A percentile compares a stretch with the other conserved stretches of the same genome.
Evolutionary conservation across 176 grass and related monocot genomes (phyloP).

Genomic region (Musa beccarii): DNA sequence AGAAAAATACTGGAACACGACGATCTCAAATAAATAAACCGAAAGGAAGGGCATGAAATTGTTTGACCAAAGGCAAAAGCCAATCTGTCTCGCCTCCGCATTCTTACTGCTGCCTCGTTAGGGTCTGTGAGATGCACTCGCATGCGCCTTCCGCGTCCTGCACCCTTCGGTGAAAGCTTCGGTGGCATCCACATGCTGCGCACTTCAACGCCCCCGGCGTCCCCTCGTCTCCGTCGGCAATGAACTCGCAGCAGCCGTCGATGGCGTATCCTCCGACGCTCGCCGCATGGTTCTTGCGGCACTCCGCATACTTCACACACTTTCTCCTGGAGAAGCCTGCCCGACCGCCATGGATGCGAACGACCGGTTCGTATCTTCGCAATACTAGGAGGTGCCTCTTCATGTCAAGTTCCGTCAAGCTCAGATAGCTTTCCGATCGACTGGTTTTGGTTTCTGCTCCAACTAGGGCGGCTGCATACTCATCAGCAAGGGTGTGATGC

Average conservation of each 20-base stretch:
- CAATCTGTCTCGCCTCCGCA: too few relatives aligned
- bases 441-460: neutral
- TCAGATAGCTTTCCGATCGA: neutral
- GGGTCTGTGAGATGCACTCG: slow-evolving; percentile 23
- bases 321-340: slow-evolving; percentile 36
- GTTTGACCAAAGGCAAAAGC: too few relatives aligned
- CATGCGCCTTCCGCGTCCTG: slow-evolving; percentile 43
- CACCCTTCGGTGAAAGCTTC: slow-evolving; percentile 67
- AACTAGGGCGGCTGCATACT: neutral
- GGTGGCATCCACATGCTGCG: slow-evolving; percentile 57
- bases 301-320: slow-evolving; percentile 53
- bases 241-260: slow-evolving; percentile 78
- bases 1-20: too few relatives aligned
- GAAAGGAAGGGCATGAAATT: too few relatives aligned
- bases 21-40: too few relatives aligned
- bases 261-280: slow-evolving; percentile 54
- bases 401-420: slow-evolving; percentile 4
- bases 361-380: slow-evolving; percentile 45
- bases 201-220: slow-evolving; percentile 50
- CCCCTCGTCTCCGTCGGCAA: slow-evolving; percentile 54
- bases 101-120: too few relatives aligned
- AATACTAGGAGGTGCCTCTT: slow-evolving; percentile 75
- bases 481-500: neutral
- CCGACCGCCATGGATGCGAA: slow-evolving; percentile 28
- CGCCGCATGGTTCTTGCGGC: slow-evolving; percentile 71